These are phyloP conservation scores for Conticribra weissflogii DNA, from an alignment of 108 stramenopile species.

Conservation along the genomic window DNA sequence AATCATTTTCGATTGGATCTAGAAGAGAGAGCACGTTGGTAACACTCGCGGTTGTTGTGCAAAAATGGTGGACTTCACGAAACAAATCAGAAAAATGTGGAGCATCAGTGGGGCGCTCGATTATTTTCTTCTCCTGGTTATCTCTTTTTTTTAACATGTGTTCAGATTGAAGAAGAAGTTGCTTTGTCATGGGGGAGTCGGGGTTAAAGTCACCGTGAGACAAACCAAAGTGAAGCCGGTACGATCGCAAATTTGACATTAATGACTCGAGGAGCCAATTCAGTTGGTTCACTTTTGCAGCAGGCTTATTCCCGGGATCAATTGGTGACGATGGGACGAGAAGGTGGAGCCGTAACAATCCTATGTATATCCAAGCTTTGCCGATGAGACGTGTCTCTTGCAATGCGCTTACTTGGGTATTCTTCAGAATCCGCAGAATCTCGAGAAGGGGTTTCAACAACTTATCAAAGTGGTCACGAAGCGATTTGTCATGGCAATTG, in stretches of 20 bases:
- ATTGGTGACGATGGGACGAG: constrained; percentile 83
- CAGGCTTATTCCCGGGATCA: constrained; percentile 91
- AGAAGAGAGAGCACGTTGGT: constrained; percentile 54
- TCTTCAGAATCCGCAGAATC: constrained; percentile 42
- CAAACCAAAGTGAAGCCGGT: constrained; percentile 62
- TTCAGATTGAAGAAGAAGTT: constrained; percentile 19
- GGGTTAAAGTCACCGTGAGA: constrained; percentile 57
- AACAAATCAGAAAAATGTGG: constrained; percentile 79
- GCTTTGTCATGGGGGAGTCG: constrained; percentile 14
- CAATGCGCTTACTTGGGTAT: constrained; percentile 13
- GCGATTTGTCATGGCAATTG: constrained; percentile 24
- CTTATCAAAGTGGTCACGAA: constrained; percentile 26
- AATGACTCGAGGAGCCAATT: constrained; percentile 50
- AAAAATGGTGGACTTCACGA: constrained; percentile 75
- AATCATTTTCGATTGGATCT: constrained; percentile 18
- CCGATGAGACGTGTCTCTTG: constrained; percentile 40
- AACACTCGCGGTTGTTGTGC: constrained; percentile 48
- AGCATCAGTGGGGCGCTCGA: constrained; percentile 69
- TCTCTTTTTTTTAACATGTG: constrained; percentile 33
- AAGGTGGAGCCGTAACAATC: constrained; percentile 76
- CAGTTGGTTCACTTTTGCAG: constrained; percentile 74
- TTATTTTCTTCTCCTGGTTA: constrained; percentile 67
- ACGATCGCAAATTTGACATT: constrained; percentile 56
- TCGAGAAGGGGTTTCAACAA: constrained; percentile 54
- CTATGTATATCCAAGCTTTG: constrained; percentile 74